Conservation (phyloP, 106 monocot genomes). For the Phalaenopsis aphrodite region DNA sequence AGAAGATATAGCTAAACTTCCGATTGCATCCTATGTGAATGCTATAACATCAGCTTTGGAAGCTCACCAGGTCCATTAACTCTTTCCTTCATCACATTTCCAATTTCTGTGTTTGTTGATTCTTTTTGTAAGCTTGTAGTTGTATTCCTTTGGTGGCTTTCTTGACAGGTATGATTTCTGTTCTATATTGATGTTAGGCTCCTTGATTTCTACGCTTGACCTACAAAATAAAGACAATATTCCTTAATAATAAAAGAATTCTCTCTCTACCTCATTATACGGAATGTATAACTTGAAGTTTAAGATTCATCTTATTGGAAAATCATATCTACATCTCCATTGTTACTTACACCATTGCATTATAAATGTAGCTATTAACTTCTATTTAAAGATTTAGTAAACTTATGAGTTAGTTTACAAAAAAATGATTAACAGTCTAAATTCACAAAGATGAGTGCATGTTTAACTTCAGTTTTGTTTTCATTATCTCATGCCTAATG, state of each 20-base stretch:
- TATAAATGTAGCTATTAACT: no score
- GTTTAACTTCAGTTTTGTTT: neutral
- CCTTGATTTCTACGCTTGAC: no score
- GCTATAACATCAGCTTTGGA: slow-evolving; percentile 68
- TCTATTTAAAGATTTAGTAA: no score
- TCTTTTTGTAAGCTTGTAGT: neutral
- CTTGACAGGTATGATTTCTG: neutral
- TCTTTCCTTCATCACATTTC: neutral
- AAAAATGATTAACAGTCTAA: no score
- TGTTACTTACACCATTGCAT: neutral
- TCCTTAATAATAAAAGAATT: no score
- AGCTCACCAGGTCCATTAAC: slow-evolving; percentile 58
- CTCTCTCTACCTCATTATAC: neutral
- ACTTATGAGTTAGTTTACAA: no score
- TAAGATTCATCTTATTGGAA: neutral
- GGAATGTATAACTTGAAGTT: neutral
- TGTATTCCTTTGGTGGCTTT: neutral
- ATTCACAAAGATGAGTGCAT: no score
- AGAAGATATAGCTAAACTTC: slow-evolving; percentile 67
- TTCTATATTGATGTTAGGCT: no score
- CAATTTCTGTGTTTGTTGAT: neutral
- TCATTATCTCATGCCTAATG: no score
- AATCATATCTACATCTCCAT: neutral
- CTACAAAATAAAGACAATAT: neutral
- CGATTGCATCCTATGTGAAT: slow-evolving; percentile 79